Conservation (phyloP, 2,329 filamentous ascomycete genomes). For the Aureobasidium mangrovei region DNA sequence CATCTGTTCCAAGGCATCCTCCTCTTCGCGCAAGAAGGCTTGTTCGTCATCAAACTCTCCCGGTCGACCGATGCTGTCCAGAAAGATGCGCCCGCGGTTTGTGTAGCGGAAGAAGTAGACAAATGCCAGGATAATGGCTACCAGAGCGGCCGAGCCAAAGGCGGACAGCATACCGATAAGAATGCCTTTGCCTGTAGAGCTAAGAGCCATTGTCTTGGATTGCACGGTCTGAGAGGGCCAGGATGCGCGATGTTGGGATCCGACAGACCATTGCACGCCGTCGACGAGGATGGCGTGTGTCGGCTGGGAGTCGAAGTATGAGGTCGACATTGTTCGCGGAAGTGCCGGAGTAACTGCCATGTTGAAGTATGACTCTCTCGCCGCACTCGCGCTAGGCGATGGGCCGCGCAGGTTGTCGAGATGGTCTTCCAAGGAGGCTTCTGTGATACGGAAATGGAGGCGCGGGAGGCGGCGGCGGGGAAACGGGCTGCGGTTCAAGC, state of each 20-base stretch:
- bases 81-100: conserved; percentile 74
- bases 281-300: conserved; percentile 5
- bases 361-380: neutral
- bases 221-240: neutral
- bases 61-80: conserved; percentile 85
- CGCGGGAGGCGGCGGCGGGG: conserved; percentile 1
- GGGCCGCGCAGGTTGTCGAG: conserved; percentile 10
- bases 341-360: neutral
- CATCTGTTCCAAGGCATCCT: conserved; percentile 89
- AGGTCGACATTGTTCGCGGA: conserved; percentile 16
- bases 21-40: conserved; percentile 86
- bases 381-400: conserved; percentile 17
- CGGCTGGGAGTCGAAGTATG: conserved; percentile 12
- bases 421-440: neutral
- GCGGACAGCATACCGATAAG: conserved; percentile 92
- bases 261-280: conserved; percentile 13
- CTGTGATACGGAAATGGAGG: neutral
- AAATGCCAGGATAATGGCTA: conserved; percentile 67
- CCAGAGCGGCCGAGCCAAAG: conserved; percentile 81
- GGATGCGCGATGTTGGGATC: neutral
- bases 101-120: conserved; percentile 95
- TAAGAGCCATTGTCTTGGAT: conserved; percentile 5
- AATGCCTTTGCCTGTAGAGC: conserved; percentile 63
- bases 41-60: conserved; percentile 98
- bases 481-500: neutral